These are phyloP conservation scores for Pinus taeda DNA, from an alignment of 75 land plant genomes.

Conservation along the genomic window DNA sequence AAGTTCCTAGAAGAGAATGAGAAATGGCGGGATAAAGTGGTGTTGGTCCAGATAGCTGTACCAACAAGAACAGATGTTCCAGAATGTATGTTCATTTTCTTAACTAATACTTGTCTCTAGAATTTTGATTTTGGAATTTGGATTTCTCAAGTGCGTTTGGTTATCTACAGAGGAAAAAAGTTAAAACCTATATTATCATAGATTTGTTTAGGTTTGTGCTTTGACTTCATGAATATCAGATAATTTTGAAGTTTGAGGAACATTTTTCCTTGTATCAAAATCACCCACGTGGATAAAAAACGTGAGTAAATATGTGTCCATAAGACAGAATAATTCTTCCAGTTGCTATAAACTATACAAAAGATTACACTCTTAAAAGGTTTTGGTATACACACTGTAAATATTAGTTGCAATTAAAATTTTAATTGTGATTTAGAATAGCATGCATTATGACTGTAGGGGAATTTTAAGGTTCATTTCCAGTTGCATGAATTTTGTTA, in stretches of 20 bases:
- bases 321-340: not conserved
- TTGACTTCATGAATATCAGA: not conserved
- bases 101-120: not conserved
- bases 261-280: not conserved
- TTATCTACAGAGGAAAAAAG: not conserved
- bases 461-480: not conserved
- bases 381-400: too few species aligned
- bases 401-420: not conserved
- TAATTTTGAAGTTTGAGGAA: too few species aligned
- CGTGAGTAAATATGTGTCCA: not conserved
- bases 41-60: conserved; percentile 96
- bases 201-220: too few species aligned
- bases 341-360: not conserved
- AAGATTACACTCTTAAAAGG: not conserved
- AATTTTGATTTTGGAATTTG: not conserved
- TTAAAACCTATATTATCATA: not conserved
- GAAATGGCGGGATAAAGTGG: conserved; percentile 91
- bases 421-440: not conserved
- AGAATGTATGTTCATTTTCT: conserved; percentile 65
- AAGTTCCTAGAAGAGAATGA: conserved; percentile 96
- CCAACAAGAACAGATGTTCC: conserved; percentile 98
- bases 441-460: not conserved
- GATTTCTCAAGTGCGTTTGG: not conserved
- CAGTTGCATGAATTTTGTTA: not conserved
- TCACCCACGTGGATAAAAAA: not conserved